Evolutionary conservation across 345 rosid species (phyloP).

Genomic region (Brassica cretica): DNA sequence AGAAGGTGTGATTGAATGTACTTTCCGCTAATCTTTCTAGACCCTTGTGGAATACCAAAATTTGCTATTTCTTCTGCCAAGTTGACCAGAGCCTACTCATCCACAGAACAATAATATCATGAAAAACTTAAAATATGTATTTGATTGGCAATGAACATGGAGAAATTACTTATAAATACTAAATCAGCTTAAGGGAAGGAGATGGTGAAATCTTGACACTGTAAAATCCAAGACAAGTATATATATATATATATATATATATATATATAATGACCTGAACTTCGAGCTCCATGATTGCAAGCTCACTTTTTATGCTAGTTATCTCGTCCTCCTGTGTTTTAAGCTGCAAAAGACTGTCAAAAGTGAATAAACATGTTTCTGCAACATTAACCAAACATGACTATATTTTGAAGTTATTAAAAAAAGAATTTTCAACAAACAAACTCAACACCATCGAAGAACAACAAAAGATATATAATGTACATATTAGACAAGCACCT

Average conservation of each 20-base stretch:
- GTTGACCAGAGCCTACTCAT: conserved; percentile 55
- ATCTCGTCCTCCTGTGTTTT: conserved; percentile 56
- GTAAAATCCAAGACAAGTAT: neutral
- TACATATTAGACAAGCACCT: conserved; percentile 47
- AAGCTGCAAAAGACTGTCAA: conserved; percentile 46
- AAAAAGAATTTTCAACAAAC: neutral
- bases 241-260: neutral
- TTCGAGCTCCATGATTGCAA: conserved; percentile 82
- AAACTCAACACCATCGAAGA: neutral
- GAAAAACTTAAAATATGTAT: neutral
- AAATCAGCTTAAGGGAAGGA: conserved; percentile 4
- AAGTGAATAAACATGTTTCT: neutral
- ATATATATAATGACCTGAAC: conserved; percentile 55
- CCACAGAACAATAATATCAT: conserved; percentile 7
- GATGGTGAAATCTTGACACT: neutral
- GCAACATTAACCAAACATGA: neutral
- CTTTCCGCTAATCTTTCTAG: conserved; percentile 86
- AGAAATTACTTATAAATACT: neutral
- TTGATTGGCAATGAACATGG: neutral
- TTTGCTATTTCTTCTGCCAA: conserved; percentile 77
- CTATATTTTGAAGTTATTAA: neutral
- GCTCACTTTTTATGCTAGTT: conserved; percentile 67
- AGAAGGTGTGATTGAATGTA: conserved; percentile 83
- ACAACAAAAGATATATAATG: neutral
- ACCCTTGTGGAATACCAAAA: conserved; percentile 60